Conservation (phyloP, 106 monocot species). For the Dioscorea alata region DNA sequence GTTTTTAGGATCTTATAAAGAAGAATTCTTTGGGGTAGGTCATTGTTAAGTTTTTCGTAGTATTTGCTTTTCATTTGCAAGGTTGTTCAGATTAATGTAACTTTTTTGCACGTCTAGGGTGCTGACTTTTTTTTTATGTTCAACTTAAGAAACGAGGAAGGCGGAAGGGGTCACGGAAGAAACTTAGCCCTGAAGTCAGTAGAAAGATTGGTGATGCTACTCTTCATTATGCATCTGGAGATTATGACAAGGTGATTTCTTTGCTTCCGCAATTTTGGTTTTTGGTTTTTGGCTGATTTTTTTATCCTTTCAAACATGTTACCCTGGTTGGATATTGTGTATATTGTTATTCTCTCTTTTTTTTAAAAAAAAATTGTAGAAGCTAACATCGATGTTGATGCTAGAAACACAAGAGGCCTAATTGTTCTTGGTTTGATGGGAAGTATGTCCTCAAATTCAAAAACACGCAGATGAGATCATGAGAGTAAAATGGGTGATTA, state of each 20-base stretch:
- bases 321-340: not conserved
- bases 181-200: slow-evolving; percentile 61
- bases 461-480: too few relatives aligned
- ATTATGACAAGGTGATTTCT: slow-evolving; percentile 48
- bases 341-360: not conserved
- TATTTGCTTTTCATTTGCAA: not conserved
- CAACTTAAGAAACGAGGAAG: slow-evolving; percentile 84
- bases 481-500: too few relatives aligned
- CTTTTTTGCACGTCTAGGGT: not conserved
- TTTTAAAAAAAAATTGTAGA: not conserved
- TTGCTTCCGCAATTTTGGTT: not conserved
- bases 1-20: too few relatives aligned
- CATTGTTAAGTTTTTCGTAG: not conserved
- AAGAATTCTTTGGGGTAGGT: too few relatives aligned
- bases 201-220: slow-evolving; percentile 86
- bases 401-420: not conserved
- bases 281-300: not conserved
- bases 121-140: not conserved
- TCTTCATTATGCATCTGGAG: slow-evolving; percentile 67
- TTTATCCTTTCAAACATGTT: too few relatives aligned
- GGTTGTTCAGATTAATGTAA: not conserved
- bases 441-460: too few relatives aligned
- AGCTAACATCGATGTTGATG: not conserved
- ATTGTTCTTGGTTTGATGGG: too few relatives aligned
- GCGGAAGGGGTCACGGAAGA: slow-evolving; percentile 58